These are phyloP conservation scores for Ceratorhiza oryzae-sativae DNA, from an alignment of 1,284 basidiomycete genomes.

Conservation along the genomic window DNA sequence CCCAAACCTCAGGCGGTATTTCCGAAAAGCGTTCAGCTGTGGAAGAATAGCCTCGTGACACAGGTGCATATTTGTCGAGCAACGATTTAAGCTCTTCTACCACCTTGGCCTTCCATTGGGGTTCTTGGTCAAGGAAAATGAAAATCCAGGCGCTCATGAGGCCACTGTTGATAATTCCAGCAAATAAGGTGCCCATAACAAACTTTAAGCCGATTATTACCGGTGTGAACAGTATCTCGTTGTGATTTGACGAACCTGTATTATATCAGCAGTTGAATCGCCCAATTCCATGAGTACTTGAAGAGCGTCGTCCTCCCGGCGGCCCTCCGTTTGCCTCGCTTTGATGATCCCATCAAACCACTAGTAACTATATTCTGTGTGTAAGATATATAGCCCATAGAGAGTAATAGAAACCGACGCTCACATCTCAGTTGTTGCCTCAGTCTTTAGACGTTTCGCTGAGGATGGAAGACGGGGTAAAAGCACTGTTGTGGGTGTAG, in stretches of 20 bases:
- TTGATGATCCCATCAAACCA: slow-evolving; percentile 20
- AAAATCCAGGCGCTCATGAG: slow-evolving; percentile 27
- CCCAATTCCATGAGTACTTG: slow-evolving; percentile 8
- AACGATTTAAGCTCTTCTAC: not conserved
- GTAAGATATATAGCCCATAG: not conserved
- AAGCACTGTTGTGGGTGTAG: slow-evolving; percentile 1
- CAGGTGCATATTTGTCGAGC: slow-evolving; percentile 25
- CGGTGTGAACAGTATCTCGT: not conserved
- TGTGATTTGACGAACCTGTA: not conserved
- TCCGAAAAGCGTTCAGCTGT: slow-evolving; percentile 9
- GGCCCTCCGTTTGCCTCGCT: slow-evolving; percentile 5
- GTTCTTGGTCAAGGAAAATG: slow-evolving; percentile 14
- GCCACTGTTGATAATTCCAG: slow-evolving; percentile 24
- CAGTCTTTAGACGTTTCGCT: not conserved
- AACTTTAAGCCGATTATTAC: not conserved
- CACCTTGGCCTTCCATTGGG: slow-evolving; percentile 18
- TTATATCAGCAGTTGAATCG: slow-evolving; percentile 7
- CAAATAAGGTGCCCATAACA: slow-evolving; percentile 13
- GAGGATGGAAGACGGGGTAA: slow-evolving; percentile 13
- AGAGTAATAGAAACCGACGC: not conserved
- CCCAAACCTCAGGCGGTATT: slow-evolving; percentile 22
- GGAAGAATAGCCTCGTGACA: not conserved
- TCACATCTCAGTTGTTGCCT: slow-evolving; percentile 18
- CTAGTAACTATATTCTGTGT: slow-evolving; percentile 1
- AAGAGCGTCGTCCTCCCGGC: slow-evolving; percentile 23